phyloP scores from a whole-genome alignment of 2,329 filamentous ascomycete genomes.

The Clonostachys byssicola region DNA sequence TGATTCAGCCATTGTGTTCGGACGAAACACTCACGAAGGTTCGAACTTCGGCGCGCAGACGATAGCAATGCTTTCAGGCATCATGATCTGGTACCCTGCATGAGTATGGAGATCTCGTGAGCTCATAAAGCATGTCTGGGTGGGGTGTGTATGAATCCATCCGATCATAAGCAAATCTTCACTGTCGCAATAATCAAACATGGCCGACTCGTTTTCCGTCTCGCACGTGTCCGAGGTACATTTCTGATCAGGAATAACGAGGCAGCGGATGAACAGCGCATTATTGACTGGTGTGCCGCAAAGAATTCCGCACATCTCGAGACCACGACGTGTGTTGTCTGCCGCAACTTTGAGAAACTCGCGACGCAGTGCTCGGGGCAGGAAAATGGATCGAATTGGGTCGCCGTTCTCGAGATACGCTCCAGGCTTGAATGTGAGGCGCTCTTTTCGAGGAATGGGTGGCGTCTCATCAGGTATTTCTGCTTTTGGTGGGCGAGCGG shows the following conservation, averaged over 20 bases:
- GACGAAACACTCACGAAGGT: constrained; percentile 58
- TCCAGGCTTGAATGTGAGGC: constrained; percentile 67
- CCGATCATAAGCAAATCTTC: constrained; percentile 83
- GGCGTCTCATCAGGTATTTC: constrained; percentile 10
- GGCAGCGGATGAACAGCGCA: constrained; percentile 82
- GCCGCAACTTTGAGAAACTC: constrained; percentile 72
- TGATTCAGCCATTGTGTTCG: neutral
- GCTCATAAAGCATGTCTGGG: constrained; percentile 97
- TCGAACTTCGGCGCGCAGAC: constrained; percentile 84
- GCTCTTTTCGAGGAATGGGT: constrained; percentile 39
- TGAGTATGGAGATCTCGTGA: constrained; percentile 92
- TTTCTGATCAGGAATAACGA: constrained; percentile 88
- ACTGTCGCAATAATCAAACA: constrained; percentile 85
- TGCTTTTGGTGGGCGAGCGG: constrained; percentile 21
- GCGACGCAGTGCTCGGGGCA: constrained; percentile 70
- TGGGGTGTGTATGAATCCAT: constrained; percentile 98
- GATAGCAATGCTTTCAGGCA: constrained; percentile 93
- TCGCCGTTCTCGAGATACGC: constrained; percentile 88
- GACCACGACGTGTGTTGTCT: constrained; percentile 72
- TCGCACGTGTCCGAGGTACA: constrained; percentile 93
- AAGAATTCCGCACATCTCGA: constrained; percentile 94
- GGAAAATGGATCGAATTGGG: constrained; percentile 81
- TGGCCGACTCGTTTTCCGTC: constrained; percentile 77
- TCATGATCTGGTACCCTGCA: constrained; percentile 90
- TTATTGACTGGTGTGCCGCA: constrained; percentile 90